phyloP scores from a whole-genome alignment of 306 rosid species.

The Medicago arabica region DNA sequence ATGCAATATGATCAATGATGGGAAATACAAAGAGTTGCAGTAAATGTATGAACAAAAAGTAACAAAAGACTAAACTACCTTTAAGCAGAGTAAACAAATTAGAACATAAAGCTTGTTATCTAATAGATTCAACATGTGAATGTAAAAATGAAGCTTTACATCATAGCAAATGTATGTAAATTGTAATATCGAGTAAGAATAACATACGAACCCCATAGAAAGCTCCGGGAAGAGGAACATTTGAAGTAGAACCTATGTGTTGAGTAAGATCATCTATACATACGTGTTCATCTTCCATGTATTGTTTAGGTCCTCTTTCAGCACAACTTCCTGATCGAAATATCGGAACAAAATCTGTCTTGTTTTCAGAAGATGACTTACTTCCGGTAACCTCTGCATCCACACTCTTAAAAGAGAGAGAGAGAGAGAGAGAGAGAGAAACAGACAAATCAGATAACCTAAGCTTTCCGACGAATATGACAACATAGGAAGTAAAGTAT shows the following conservation, averaged over 20 bases:
- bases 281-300: conserved; percentile 85
- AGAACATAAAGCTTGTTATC: neutral
- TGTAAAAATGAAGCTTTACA: conserved; percentile 25
- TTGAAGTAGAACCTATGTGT: conserved; percentile 56
- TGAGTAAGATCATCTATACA: conserved; percentile 72
- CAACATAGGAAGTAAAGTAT: conserved; percentile 1
- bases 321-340: conserved; percentile 89
- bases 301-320: conserved; percentile 85
- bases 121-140: neutral
- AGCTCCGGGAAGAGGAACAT: conserved; percentile 65
- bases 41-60: neutral
- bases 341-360: conserved; percentile 60
- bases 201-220: conserved; percentile 76
- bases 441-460: conserved; percentile 37
- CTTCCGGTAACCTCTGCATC: conserved; percentile 57
- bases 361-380: conserved; percentile 60
- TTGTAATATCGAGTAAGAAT: conserved; percentile 15
- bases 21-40: neutral
- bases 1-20: neutral
- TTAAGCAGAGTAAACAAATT: neutral
- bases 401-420: conserved; percentile 48
- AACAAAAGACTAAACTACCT: neutral
- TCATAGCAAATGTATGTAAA: conserved; percentile 26
- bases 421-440: conserved; percentile 2
- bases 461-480: conserved; percentile 8